A percentile compares a stretch with the other conserved stretches of the same genome.
These are phyloP conservation scores for Capsella rubella DNA, from an alignment of 441 rosid genomes.

Conservation along the genomic window DNA sequence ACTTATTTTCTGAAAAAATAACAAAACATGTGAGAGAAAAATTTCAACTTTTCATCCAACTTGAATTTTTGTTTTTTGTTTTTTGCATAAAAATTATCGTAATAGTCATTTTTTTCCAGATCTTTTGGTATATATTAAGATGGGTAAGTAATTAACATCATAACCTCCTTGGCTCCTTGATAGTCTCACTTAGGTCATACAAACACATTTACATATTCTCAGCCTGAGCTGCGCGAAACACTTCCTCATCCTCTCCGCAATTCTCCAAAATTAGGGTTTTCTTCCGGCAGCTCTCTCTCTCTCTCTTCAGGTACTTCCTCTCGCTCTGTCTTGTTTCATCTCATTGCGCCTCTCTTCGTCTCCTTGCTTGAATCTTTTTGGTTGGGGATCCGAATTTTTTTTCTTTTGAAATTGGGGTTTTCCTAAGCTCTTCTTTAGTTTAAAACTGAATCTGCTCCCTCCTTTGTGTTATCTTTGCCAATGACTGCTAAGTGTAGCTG, in stretches of 20 bases:
- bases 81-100: too few relatives aligned
- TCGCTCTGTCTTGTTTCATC: slow-evolving; percentile 7
- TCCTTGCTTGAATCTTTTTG: slow-evolving; percentile 2
- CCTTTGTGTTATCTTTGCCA: not conserved
- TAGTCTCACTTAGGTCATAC: slow-evolving; percentile 1
- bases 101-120: too few relatives aligned
- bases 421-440: not conserved
- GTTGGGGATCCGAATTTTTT: not conserved
- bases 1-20: too few relatives aligned
- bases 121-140: too few relatives aligned
- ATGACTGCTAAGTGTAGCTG: not conserved
- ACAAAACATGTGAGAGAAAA: too few relatives aligned
- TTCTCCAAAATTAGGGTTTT: slow-evolving; percentile 41
- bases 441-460: not conserved
- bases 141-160: too few relatives aligned
- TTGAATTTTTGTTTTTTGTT: too few relatives aligned
- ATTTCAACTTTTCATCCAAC: too few relatives aligned
- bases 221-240: slow-evolving; percentile 27
- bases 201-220: not conserved
- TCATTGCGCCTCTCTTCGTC: slow-evolving; percentile 18
- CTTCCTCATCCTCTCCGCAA: slow-evolving; percentile 7
- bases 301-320: slow-evolving; percentile 33
- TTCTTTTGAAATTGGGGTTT: slow-evolving; percentile 12
- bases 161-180: too few relatives aligned
- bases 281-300: slow-evolving; percentile 21